phyloP scores from a whole-genome alignment of 352 stramenopile genomes.

The Sclerospora graminicola region DNA sequence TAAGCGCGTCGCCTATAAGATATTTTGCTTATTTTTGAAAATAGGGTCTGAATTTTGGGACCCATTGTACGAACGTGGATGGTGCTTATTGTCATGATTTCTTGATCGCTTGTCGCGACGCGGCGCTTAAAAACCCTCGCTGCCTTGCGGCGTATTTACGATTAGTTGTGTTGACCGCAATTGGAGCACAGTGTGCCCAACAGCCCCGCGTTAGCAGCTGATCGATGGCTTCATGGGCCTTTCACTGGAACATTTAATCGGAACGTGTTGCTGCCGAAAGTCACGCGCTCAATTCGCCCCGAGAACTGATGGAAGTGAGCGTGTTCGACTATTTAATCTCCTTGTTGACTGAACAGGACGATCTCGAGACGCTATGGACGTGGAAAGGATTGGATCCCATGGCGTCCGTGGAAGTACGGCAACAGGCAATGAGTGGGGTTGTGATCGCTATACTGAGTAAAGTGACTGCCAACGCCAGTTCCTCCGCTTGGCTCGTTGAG shows the following conservation, averaged over 20 bases:
- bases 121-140: no score
- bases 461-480: conserved; percentile 35
- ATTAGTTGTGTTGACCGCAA: conserved; percentile 55
- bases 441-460: conserved; percentile 53
- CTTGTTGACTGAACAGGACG: no score
- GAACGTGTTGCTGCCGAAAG: conserved; percentile 73
- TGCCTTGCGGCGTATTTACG: conserved; percentile 59
- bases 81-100: conserved; percentile 50
- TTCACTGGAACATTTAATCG: conserved; percentile 81
- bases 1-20: no score
- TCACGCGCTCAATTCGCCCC: no score
- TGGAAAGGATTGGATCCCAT: conserved; percentile 56
- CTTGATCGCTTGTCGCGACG: conserved; percentile 38
- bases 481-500: conserved; percentile 57
- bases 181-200: conserved; percentile 54
- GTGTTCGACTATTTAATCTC: conserved; percentile 68
- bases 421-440: conserved; percentile 55
- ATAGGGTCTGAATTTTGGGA: no score
- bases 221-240: conserved; percentile 61
- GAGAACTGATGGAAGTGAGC: no score
- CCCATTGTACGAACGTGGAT: conserved; percentile 12
- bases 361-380: conserved; percentile 33
- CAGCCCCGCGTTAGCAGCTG: no score
- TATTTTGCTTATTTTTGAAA: no score
- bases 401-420: no score